phyloP scores from a whole-genome alignment of 1,284 basidiomycete species.

The Cryptococcus hybrid region DNA sequence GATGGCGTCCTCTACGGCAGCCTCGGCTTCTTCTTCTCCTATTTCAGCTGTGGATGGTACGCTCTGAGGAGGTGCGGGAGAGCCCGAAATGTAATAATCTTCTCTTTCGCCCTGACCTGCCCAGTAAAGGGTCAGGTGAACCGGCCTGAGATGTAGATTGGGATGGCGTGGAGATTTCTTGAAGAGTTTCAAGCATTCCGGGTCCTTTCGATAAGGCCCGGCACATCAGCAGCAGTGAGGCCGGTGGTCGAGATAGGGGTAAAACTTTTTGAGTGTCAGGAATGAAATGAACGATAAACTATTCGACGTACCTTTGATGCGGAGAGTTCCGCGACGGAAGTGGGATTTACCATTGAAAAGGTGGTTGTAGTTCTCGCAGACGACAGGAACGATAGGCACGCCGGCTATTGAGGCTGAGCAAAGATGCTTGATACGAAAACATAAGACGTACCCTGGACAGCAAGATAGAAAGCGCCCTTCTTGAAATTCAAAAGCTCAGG shows the following conservation, averaged over 20 bases:
- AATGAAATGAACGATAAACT: constrained; percentile 54
- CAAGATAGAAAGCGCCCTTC: constrained; percentile 97
- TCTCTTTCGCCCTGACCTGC: constrained; percentile 1
- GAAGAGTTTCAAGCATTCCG: constrained; percentile 51
- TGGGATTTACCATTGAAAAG: constrained; percentile 71
- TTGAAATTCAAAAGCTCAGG: constrained; percentile 82
- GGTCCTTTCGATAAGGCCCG: constrained; percentile 50
- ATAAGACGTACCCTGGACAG: constrained; percentile 64
- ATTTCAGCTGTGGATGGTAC: constrained; percentile 19
- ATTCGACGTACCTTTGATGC: constrained; percentile 71
- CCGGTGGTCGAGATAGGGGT: constrained; percentile 54
- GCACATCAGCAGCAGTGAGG: constrained; percentile 51
- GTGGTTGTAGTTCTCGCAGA: constrained; percentile 91
- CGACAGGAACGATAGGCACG: constrained; percentile 85
- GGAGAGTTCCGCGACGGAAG: constrained; percentile 77
- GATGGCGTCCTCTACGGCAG: constrained; percentile 12
- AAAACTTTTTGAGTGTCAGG: no score
- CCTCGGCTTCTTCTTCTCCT: constrained; percentile 4
- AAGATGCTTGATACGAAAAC: background rate
- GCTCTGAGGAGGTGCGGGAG: constrained; percentile 14
- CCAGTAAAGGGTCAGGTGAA: constrained; percentile 21
- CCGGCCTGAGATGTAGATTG: constrained; percentile 1
- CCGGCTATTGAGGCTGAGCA: constrained; percentile 22
- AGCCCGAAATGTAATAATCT: background rate
- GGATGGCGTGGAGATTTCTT: constrained; percentile 26